phyloP scores from a whole-genome alignment of 768 basidiomycete species.

The Thelephora ganbajun region DNA sequence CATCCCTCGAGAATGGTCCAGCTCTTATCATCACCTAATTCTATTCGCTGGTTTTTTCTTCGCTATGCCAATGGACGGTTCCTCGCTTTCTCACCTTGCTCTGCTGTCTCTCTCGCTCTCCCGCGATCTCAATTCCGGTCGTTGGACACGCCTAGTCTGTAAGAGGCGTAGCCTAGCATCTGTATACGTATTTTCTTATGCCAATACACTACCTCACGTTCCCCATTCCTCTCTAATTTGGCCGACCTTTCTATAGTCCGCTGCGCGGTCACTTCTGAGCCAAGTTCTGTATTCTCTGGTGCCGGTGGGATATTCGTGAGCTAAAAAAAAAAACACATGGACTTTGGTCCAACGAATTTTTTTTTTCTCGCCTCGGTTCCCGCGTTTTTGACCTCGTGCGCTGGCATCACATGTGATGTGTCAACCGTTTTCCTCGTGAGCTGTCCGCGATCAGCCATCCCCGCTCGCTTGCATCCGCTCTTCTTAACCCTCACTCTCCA shows the following conservation, averaged over 20 bases:
- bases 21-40: conserved; percentile 42
- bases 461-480: conserved; percentile 7
- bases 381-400: too few species aligned
- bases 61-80: background rate
- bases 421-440: conserved; percentile 6
- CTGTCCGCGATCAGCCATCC: background rate
- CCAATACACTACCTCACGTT: conserved; percentile 1
- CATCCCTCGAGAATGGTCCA: conserved; percentile 35
- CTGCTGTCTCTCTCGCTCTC: background rate
- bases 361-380: too few species aligned
- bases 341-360: too few species aligned
- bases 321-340: too few species aligned
- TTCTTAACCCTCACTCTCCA: conserved; percentile 5
- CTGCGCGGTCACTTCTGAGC: too few species aligned
- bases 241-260: too few species aligned
- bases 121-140: background rate
- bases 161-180: conserved; percentile 1
- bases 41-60: background rate
- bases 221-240: background rate
- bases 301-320: too few species aligned
- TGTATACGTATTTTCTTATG: conserved; percentile 2
- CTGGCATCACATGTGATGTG: conserved; percentile 1
- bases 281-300: too few species aligned
- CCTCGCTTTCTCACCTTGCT: background rate
- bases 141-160: background rate